A percentile compares a stretch with the other conserved stretches of the same genome.
Conservation (phyloP, 495 filamentous ascomycete genomes). For the Penicillium mononematosum region DNA sequence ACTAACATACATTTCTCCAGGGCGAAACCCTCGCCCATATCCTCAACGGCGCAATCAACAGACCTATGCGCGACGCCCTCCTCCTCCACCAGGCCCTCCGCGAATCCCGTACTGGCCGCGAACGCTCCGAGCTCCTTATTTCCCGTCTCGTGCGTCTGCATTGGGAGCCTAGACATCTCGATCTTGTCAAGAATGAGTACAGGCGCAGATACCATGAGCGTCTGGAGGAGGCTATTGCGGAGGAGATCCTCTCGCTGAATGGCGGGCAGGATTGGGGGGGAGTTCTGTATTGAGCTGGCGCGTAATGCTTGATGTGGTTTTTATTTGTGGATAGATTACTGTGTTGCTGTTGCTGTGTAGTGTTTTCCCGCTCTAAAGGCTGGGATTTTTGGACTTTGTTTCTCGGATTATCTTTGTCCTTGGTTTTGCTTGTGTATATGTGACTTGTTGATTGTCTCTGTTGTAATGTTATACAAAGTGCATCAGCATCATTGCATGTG, state of each 20-base stretch:
- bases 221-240: constrained; percentile 59
- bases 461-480: no score
- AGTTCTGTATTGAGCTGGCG: constrained; percentile 59
- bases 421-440: no score
- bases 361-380: no score
- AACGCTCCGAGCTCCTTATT: constrained; percentile 79
- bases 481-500: no score
- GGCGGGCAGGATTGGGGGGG: constrained; percentile 51
- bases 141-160: constrained; percentile 77
- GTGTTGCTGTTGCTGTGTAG: no score
- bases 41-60: constrained; percentile 94
- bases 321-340: no score
- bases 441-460: no score
- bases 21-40: constrained; percentile 94
- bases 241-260: constrained; percentile 43
- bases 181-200: constrained; percentile 67
- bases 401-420: no score
- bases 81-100: constrained; percentile 90
- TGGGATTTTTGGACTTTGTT: no score
- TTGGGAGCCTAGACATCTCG: constrained; percentile 78
- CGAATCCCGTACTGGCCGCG: constrained; percentile 57
- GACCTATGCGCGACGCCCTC: constrained; percentile 88
- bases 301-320: constrained; percentile 27
- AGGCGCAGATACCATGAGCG: constrained; percentile 68
- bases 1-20: constrained; percentile 41